Conservation (phyloP, 106 monocot genomes). For the Allium sativum region DNA sequence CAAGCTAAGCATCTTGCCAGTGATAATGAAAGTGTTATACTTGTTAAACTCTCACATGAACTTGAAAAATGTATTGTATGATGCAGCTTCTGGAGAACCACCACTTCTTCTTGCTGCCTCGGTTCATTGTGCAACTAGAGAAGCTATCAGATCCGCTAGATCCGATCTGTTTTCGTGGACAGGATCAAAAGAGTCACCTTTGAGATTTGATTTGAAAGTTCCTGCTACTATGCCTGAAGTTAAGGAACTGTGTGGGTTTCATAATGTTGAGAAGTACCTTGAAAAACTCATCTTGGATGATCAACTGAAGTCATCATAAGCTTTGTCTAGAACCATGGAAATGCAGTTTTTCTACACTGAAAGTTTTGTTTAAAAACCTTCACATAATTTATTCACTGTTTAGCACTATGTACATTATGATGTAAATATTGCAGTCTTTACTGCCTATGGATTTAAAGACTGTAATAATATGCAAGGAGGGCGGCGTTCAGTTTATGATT, state of each 20-base stretch:
- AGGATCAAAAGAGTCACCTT: slow-evolving; percentile 15
- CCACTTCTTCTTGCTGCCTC: slow-evolving; percentile 67
- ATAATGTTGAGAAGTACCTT: slow-evolving; percentile 63
- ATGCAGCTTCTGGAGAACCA: slow-evolving; percentile 78
- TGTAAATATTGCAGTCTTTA: no score
- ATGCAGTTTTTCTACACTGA: no score
- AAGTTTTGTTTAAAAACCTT: no score
- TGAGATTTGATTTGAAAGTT: slow-evolving; percentile 34
- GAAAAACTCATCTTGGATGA: slow-evolving; percentile 10
- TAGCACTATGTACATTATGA: no score
- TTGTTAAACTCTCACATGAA: no score
- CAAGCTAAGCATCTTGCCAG: no score
- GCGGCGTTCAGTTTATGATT: no score
- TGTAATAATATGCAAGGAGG: no score
- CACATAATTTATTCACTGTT: no score
- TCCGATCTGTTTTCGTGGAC: slow-evolving; percentile 15
- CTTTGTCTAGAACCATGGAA: neutral
- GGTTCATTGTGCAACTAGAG: slow-evolving; percentile 68
- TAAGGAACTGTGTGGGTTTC: slow-evolving; percentile 64
- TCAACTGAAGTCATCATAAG: neutral
- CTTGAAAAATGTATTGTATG: neutral
- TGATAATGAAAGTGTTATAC: no score
- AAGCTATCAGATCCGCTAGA: slow-evolving; percentile 63
- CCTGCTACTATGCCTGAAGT: slow-evolving; percentile 81
- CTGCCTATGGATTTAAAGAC: no score